phyloP scores from a whole-genome alignment of 768 basidiomycete species.

The Trametes maxima region DNA sequence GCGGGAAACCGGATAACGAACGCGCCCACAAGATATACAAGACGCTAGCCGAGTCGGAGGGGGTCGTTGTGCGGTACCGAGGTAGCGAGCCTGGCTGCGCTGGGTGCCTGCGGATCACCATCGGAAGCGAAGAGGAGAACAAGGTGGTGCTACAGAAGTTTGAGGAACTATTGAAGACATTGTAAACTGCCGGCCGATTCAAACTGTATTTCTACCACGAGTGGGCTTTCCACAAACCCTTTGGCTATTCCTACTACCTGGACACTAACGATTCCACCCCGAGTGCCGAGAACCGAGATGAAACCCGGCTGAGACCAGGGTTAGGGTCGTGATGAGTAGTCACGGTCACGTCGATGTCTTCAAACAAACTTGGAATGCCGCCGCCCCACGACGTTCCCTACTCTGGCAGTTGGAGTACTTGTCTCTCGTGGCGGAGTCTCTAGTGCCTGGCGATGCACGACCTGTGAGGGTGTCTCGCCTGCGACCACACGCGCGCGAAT shows the following conservation, averaged over 20 bases:
- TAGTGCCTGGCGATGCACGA: not conserved
- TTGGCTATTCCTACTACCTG: too few relatives aligned
- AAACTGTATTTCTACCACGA: not conserved
- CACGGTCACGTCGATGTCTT: constrained; percentile 1
- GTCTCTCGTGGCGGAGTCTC: not conserved
- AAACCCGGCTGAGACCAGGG: constrained; percentile 1
- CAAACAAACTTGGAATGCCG: constrained; percentile 7
- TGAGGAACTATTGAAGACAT: constrained; percentile 45
- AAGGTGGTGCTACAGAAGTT: constrained; percentile 56
- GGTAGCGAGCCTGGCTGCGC: constrained; percentile 85
- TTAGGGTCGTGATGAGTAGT: not conserved
- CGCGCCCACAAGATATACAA: constrained; percentile 73
- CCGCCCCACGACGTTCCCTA: constrained; percentile 8
- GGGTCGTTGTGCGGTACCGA: constrained; percentile 89
- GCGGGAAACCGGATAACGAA: constrained; percentile 53
- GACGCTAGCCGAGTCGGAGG: constrained; percentile 78
- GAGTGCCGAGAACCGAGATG: too few relatives aligned
- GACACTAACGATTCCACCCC: too few relatives aligned
- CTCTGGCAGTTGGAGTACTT: not conserved
- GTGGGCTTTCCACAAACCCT: too few relatives aligned
- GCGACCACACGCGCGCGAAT: not conserved
- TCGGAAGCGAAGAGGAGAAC: constrained; percentile 87
- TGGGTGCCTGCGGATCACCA: constrained; percentile 86
- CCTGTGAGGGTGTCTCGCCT: not conserved
- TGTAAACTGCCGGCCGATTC: constrained; percentile 17